A percentile compares a stretch with the other conserved stretches of the same genome.
These are phyloP conservation scores for Penicillium brevicompactum DNA, from an alignment of 2,329 filamentous ascomycete genomes.

Conservation along the genomic window DNA sequence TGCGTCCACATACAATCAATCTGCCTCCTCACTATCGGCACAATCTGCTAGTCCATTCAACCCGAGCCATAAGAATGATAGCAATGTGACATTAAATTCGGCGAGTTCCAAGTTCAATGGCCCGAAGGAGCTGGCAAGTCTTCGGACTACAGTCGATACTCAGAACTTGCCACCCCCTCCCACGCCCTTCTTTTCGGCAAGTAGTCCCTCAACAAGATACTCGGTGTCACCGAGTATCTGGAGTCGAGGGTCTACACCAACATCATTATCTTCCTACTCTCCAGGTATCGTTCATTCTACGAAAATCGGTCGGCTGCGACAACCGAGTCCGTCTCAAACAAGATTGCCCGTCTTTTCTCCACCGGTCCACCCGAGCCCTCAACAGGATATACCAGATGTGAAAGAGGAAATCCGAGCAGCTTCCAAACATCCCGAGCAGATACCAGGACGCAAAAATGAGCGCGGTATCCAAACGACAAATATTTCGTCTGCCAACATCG, in stretches of 20 bases:
- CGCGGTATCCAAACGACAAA: neutral
- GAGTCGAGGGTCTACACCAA: slow-evolving; percentile 52
- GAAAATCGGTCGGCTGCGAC: slow-evolving; percentile 39
- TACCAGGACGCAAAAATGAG: slow-evolving; percentile 5
- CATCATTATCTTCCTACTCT: slow-evolving; percentile 53
- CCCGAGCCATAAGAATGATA: slow-evolving; percentile 17
- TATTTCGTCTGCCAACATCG: neutral
- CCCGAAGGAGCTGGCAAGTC: slow-evolving; percentile 42
- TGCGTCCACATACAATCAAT: slow-evolving; percentile 10
- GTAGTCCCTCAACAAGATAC: slow-evolving; percentile 49
- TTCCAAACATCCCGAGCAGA: slow-evolving; percentile 12
- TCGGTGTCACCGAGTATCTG: slow-evolving; percentile 50
- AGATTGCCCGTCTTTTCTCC: slow-evolving; percentile 37
- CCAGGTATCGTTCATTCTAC: slow-evolving; percentile 47
- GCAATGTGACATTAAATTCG: slow-evolving; percentile 10
- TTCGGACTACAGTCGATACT: slow-evolving; percentile 38
- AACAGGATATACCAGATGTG: slow-evolving; percentile 18
- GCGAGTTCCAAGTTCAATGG: slow-evolving; percentile 22
- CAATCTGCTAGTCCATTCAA: slow-evolving; percentile 17
- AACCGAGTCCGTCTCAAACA: slow-evolving; percentile 40
- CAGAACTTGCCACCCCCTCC: slow-evolving; percentile 41
- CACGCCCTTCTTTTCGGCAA: slow-evolving; percentile 43
- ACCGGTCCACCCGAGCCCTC: slow-evolving; percentile 20
- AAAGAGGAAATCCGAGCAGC: slow-evolving; percentile 16
- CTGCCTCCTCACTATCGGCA: slow-evolving; percentile 7